These are phyloP conservation scores for Ophidiomyces ophidiicola DNA, from an alignment of 2,329 filamentous ascomycete genomes.

Conservation along the genomic window DNA sequence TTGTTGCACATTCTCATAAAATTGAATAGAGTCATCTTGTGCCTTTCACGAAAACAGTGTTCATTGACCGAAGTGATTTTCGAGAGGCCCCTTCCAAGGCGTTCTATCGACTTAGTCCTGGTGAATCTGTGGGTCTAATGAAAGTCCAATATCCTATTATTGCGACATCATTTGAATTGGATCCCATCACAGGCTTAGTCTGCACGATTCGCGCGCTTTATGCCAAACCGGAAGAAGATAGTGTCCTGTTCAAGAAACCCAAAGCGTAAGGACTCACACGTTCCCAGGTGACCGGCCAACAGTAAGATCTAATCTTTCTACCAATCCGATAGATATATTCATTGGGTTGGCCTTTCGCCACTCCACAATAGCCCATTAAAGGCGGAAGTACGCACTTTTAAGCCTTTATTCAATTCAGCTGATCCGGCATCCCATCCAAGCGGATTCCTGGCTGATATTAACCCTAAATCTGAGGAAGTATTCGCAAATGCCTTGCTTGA, in stretches of 20 bases:
- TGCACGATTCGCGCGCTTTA: slow-evolving; percentile 54
- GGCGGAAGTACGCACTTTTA: slow-evolving; percentile 66
- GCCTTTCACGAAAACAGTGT: slow-evolving; percentile 63
- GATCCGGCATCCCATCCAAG: slow-evolving; percentile 65
- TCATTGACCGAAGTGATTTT: slow-evolving; percentile 74
- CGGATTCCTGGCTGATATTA: slow-evolving; percentile 73
- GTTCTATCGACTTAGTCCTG: slow-evolving; percentile 66
- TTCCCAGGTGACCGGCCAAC: neutral
- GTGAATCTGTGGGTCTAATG: slow-evolving; percentile 60
- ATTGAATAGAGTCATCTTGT: slow-evolving; percentile 37
- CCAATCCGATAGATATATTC: slow-evolving; percentile 60
- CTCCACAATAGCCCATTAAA: slow-evolving; percentile 47
- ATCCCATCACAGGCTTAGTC: slow-evolving; percentile 51
- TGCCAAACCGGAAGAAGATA: slow-evolving; percentile 54
- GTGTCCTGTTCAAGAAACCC: slow-evolving; percentile 48
- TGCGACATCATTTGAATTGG: slow-evolving; percentile 55
- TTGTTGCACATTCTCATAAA: no score
- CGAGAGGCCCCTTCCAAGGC: slow-evolving; percentile 57
- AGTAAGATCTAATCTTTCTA: slow-evolving; percentile 1
- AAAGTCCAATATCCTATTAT: slow-evolving; percentile 58
- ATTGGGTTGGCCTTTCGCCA: slow-evolving; percentile 69
- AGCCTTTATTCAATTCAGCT: slow-evolving; percentile 72
- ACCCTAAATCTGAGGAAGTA: slow-evolving; percentile 70
- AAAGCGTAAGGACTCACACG: slow-evolving; percentile 48
- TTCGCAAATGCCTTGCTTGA: slow-evolving; percentile 69